A percentile compares a stretch with the other conserved stretches of the same genome.
Evolutionary conservation across 306 rosid species (phyloP).

Genomic region (Sicyos baderoa): DNA sequence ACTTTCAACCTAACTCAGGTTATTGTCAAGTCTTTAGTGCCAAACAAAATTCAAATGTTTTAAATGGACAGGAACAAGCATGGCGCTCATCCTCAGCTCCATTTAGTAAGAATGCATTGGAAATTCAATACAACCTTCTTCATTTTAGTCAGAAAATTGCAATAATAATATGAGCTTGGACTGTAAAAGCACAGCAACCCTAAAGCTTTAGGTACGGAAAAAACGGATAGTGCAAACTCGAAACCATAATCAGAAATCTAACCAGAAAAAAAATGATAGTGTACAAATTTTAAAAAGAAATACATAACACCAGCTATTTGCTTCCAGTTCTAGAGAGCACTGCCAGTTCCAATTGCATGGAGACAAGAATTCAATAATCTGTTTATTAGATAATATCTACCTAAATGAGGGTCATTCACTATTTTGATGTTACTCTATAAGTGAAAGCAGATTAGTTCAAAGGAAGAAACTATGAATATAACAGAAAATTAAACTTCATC

Average conservation of each 20-base stretch:
- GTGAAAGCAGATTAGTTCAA: neutral
- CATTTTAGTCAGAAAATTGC: neutral
- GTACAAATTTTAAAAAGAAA: neutral
- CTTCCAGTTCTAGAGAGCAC: neutral
- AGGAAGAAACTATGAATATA: neutral
- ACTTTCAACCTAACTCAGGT: neutral
- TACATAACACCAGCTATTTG: neutral
- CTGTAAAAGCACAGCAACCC: constrained; percentile 5
- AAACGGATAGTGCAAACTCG: neutral
- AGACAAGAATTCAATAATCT: neutral
- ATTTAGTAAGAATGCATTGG: neutral
- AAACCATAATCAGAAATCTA: neutral
- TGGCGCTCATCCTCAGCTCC: constrained; percentile 3
- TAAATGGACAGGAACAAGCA: neutral
- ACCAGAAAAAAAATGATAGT: neutral
- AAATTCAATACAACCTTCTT: neutral
- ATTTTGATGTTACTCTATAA: neutral
- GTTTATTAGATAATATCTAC: neutral
- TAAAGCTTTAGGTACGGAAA: neutral
- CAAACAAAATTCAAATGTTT: neutral
- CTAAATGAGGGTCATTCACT: neutral
- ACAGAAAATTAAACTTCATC: neutral
- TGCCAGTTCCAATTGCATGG: neutral
- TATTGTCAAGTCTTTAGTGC: neutral
- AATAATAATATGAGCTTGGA: neutral